Evolutionary conservation across 1,284 basidiomycete genomes (phyloP), one percentile per base, ranked within the genome.

Genomic region (Boletus smithii): DNA sequence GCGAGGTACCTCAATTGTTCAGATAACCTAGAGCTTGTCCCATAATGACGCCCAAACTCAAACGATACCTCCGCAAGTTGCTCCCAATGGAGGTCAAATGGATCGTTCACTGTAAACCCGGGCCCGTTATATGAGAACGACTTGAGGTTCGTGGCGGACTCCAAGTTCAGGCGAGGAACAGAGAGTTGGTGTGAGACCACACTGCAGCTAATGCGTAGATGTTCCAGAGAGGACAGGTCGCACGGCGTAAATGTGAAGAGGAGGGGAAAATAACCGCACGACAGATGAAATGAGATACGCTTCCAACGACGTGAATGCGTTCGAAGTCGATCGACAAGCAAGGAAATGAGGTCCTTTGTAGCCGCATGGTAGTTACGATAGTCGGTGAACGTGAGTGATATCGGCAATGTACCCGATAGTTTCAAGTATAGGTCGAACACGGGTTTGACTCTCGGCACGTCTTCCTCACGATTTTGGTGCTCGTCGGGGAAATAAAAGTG

Each of bases 351-450:
- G 10, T 31, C 27, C 3, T 42, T 16, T 5, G 58, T 54, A 8
- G 6, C 9, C 3, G 23, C 0, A 17, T 47, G 17, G 22, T 51
- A 37, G 6, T 3, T 3, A 17, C 59, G 59, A 43, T 47, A 16
- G 16, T 63, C 59, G 44, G 42, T 31, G 18, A 57, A 52, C 17
- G 53, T 49, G 17, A 63, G 44, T 29, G 50, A 51, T 34, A 63
- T 35, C 8, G 57, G 57, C 1, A 63, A 43, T 14, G 23, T 1
- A 0, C 50, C 46, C 0, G 61, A 60, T 13, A 20, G 47, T 41
- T 53, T 50, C 45, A 60, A 9, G 26, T 54, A 27, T 1, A 43
- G 3, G 31, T 61, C 51, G 1, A 54, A 22, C 20, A 41, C 5
- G 0, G 10, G 27, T 34, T 24, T n/a, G 13, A 54, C 35, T 5